phyloP scores from a whole-genome alignment of 1,284 basidiomycete genomes.

The Rhodotorula sp. region DNA sequence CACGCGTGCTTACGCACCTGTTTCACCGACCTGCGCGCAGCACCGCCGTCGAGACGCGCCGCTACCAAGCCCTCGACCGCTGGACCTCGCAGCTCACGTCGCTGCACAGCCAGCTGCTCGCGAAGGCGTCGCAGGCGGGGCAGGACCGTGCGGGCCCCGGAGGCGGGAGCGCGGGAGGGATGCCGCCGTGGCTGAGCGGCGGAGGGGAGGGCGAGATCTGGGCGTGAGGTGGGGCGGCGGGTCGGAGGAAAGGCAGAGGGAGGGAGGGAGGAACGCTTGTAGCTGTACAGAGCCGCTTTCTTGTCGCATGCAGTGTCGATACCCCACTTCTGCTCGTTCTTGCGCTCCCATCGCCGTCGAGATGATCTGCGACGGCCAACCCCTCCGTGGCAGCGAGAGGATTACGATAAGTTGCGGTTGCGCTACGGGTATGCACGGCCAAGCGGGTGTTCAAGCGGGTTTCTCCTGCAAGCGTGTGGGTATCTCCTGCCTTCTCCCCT shows the following conservation, averaged over 20 bases:
- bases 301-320: background rate
- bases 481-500: too few species aligned
- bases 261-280: background rate
- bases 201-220: background rate
- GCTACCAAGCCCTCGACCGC: slow-evolving; percentile 75
- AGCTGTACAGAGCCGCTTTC: background rate
- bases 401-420: background rate
- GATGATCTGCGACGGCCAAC: too few species aligned
- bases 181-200: background rate
- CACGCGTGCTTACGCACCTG: background rate
- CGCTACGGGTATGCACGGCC: background rate
- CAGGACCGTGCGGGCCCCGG: slow-evolving; percentile 17
- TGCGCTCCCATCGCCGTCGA: background rate
- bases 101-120: slow-evolving; percentile 69
- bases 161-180: background rate
- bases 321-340: background rate
- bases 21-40: slow-evolving; percentile 55
- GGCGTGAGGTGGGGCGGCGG: background rate
- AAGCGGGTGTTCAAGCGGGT: background rate
- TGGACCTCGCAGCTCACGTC: slow-evolving; percentile 76
- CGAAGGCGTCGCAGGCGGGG: slow-evolving; percentile 56
- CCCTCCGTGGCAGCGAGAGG: too few species aligned
- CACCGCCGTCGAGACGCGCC: slow-evolving; percentile 76
- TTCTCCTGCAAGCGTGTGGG: too few species aligned
- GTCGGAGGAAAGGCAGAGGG: background rate